phyloP scores from a whole-genome alignment of 2,329 filamentous ascomycete genomes.

The Plectosphaerella cucumerina region DNA sequence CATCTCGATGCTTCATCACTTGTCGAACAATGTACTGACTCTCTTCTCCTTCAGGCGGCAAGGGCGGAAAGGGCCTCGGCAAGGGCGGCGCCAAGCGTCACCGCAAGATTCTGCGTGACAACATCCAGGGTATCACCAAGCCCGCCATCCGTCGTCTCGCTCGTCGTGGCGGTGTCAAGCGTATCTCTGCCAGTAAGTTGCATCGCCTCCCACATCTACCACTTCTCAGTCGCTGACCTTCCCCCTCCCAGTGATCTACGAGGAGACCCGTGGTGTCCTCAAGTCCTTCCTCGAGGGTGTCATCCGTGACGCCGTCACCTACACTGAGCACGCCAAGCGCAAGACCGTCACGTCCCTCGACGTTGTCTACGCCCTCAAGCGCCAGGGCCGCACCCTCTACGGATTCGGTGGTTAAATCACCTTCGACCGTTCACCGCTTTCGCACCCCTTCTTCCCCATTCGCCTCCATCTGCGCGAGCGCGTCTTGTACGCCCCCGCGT shows the following conservation, averaged over 20 bases:
- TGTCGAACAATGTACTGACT: conserved; percentile 5
- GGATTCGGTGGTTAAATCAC: conserved; percentile 77
- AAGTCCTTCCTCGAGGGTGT: conserved; percentile 76
- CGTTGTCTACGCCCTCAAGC: conserved; percentile 65
- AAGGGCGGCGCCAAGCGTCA: conserved; percentile 99
- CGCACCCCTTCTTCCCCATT: neutral
- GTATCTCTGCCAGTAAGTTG: conserved; percentile 87
- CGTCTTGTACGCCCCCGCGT: neutral
- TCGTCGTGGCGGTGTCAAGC: conserved; percentile 99
- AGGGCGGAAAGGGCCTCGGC: conserved; percentile 96
- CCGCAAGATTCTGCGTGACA: conserved; percentile 98
- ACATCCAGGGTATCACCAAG: conserved; percentile 99
- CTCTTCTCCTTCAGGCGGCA: conserved; percentile 60
- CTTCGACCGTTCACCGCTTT: neutral
- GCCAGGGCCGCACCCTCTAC: conserved; percentile 74
- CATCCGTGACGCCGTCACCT: conserved; percentile 73
- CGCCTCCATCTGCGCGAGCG: neutral
- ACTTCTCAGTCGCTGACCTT: neutral
- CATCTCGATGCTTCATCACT: neutral
- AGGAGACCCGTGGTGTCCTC: conserved; percentile 72
- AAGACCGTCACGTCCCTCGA: conserved; percentile 72
- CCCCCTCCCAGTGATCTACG: conserved; percentile 61
- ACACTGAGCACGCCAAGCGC: conserved; percentile 77
- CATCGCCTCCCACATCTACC: neutral
- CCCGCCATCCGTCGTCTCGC: conserved; percentile 97